Base-by-base conservation (phyloP, 1,139 yeast genomes). In the Schizosaccharomyces versatilis region DNA sequence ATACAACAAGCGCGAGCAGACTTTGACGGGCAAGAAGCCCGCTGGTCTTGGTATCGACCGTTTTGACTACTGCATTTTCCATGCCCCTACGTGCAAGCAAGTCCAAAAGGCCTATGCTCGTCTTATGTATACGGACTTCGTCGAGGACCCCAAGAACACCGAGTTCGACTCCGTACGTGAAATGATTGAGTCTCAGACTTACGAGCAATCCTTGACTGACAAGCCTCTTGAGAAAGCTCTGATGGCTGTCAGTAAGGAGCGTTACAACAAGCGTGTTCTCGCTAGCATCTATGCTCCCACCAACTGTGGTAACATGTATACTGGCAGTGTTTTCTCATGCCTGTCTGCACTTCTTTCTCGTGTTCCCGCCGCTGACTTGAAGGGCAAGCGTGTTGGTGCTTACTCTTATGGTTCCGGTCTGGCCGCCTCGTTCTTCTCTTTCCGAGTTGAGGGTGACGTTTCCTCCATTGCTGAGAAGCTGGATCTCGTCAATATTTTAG, bases 361-460 rank as follows among this genome's bases (percentile, higher is more conserved):
- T 65, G 84, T 81, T 60, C 90, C 86, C 52, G 74, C 77, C 56
- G 93, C 80, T 54, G 71, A 76, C 55, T 76, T 88, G 63, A 47
- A 53, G 39, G 59, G 62, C 54, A 85, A 88, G 75, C 80, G 96
- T 69, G 74, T 93, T 65, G 94, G 95, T 64, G 68, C 88, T 62
- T 93, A 88, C 74, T 90, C 98, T 36, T 93, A 93, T 70, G 99
- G 99, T 61, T 90, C 98, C 38, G 99, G 99, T 65, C 77, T 90
- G 61, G 98, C 99, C 54, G 77, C 98, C 32, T 79, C 95, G 52
- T 74, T 93, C 70, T 83, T 79, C 71, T 81, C 95, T 41, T 78
- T 80, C 61, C 77, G 73, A 59, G 84, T 93, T 60, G 77, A 75
- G 62, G 95, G 94, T 59, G 98, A 90, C 69, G 73, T 90, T 61